Conservation (phyloP, 192 early-diverging fungal genomes). For the Backusella macrospora region DNA sequence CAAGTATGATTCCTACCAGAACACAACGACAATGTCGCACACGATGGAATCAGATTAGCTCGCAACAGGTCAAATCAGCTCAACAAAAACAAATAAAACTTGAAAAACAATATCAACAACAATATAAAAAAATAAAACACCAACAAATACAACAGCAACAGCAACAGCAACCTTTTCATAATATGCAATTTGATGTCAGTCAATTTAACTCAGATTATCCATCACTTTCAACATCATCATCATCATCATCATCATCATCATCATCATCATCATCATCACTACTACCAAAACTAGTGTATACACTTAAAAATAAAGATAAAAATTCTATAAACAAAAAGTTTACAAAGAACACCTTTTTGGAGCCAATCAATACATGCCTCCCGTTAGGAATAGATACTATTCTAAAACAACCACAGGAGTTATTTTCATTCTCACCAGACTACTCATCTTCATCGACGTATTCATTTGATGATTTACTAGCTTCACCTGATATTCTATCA, state of each 20-base stretch:
- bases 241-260: no score
- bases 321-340: no score
- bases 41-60: conserved; percentile 50
- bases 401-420: background rate
- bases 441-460: background rate
- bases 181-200: no score
- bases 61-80: background rate
- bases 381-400: background rate
- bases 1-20: conserved; percentile 48
- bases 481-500: background rate
- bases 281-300: no score
- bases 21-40: conserved; percentile 61
- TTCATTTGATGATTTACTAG: background rate
- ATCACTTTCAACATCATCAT: no score
- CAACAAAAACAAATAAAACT: background rate
- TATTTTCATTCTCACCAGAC: background rate
- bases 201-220: no score
- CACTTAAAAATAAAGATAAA: no score
- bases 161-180: no score
- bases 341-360: background rate
- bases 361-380: background rate
- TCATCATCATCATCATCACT: no score
- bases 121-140: background rate
- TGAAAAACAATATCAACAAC: background rate
- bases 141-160: no score